These are phyloP conservation scores for Nannochloropsis gaditana DNA, from an alignment of 108 stramenopile species.

Conservation along the genomic window DNA sequence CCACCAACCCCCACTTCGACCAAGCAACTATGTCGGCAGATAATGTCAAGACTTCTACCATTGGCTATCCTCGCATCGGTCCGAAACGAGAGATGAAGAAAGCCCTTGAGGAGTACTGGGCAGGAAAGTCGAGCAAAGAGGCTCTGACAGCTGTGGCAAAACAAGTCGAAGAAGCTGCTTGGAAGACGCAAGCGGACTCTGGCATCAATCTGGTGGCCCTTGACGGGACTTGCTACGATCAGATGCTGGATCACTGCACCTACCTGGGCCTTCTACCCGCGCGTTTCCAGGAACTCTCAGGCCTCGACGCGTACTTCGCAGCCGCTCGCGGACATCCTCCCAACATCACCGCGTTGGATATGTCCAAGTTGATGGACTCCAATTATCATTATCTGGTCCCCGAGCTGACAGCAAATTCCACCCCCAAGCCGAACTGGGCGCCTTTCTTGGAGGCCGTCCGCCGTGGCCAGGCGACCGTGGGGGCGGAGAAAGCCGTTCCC, in stretches of 20 bases:
- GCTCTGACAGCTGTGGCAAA: slow-evolving; percentile 44
- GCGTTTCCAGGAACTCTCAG: slow-evolving; percentile 39
- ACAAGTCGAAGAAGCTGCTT: slow-evolving; percentile 49
- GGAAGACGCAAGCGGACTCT: slow-evolving; percentile 58
- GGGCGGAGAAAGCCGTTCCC: slow-evolving; percentile 46
- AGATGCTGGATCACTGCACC: slow-evolving; percentile 51
- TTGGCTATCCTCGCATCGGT: slow-evolving; percentile 63
- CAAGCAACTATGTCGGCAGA: neutral
- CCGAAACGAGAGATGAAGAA: slow-evolving; percentile 66
- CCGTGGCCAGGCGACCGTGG: slow-evolving; percentile 53
- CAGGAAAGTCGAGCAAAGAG: slow-evolving; percentile 31
- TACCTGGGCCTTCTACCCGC: slow-evolving; percentile 42
- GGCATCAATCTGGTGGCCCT: slow-evolving; percentile 55
- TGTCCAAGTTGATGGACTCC: slow-evolving; percentile 65
- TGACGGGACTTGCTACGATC: slow-evolving; percentile 60
- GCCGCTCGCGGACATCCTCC: slow-evolving; percentile 18
- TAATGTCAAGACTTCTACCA: neutral
- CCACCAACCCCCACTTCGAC: neutral
- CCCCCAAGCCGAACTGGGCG: slow-evolving; percentile 40
- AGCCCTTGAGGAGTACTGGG: slow-evolving; percentile 61
- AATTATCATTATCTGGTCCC: slow-evolving; percentile 70
- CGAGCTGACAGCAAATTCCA: slow-evolving; percentile 45
- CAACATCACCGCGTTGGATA: slow-evolving; percentile 58
- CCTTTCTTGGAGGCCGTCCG: slow-evolving; percentile 36
- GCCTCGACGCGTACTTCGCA: slow-evolving; percentile 54